phyloP scores from a whole-genome alignment of 306 rosid species.

The Cicer cuneatum region DNA sequence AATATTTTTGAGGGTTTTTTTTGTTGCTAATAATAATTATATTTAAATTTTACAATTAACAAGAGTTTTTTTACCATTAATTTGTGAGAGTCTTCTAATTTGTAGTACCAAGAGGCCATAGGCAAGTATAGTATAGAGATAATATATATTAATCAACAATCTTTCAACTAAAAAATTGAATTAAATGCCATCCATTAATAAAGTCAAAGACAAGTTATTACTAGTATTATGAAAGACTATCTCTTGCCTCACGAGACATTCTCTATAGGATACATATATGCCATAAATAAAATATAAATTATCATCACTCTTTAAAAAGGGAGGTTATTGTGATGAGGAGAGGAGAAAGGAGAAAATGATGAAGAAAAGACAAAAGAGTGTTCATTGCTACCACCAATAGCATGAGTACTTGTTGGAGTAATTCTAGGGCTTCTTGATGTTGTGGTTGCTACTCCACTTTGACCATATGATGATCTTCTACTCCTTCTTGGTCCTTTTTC shows the following conservation, averaged over 20 bases:
- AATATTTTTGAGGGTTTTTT: no score
- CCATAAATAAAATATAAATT: neutral
- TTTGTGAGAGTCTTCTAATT: no score
- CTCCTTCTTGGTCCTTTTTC: slow-evolving; percentile 45
- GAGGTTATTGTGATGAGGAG: slow-evolving; percentile 37
- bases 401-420: slow-evolving; percentile 16
- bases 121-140: neutral
- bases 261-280: neutral
- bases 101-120: neutral
- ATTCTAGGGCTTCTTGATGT: slow-evolving; percentile 31
- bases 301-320: slow-evolving; percentile 24
- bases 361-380: slow-evolving; percentile 41
- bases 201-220: slow-evolving; percentile 15
- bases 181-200: neutral
- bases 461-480: slow-evolving; percentile 32
- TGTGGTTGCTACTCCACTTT: slow-evolving; percentile 18
- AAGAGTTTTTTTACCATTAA: no score
- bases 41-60: no score
- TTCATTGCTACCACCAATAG: slow-evolving; percentile 29
- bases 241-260: slow-evolving; percentile 6
- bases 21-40: no score
- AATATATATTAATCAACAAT: neutral
- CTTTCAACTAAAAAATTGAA: neutral
- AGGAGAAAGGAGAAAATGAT: slow-evolving; percentile 40
- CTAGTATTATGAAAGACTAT: neutral